Evolutionary conservation across 768 basidiomycete species (phyloP).

Genomic region (Mrakia frigida): DNA sequence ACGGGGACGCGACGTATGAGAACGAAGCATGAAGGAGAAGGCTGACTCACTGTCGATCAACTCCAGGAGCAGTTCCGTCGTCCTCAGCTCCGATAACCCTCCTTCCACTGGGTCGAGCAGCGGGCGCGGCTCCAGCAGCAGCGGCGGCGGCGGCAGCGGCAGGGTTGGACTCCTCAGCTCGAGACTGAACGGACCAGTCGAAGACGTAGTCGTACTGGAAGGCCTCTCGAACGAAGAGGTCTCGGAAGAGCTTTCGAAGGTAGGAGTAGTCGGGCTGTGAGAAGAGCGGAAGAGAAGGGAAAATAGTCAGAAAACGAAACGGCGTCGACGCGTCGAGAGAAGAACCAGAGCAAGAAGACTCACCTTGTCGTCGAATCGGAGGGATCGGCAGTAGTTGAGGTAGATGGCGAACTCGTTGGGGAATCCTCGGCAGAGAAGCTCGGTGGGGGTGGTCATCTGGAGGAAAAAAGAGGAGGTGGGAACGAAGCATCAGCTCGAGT

Average conservation of each 20-base stretch:
- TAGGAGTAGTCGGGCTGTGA: constrained; percentile 88
- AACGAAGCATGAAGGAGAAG: too few species aligned
- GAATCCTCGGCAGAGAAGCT: constrained; percentile 97
- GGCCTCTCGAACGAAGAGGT: constrained; percentile 81
- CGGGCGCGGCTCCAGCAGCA: background rate
- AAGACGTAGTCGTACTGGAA: constrained; percentile 99
- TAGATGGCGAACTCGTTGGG: constrained; percentile 99
- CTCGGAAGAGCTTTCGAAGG: constrained; percentile 95
- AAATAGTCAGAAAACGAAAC: background rate
- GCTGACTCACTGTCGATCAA: constrained; percentile 25
- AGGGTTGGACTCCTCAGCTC: constrained; percentile 20
- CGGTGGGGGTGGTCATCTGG: constrained; percentile 50
- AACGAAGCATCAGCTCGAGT: background rate
- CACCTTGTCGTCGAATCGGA: constrained; percentile 94
- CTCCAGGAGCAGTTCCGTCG: constrained; percentile 7
- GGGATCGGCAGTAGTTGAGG: constrained; percentile 96
- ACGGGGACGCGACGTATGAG: background rate
- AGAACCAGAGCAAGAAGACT: background rate
- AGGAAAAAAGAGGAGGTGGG: background rate
- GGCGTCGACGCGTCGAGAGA: background rate
- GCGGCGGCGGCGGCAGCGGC: constrained; percentile 11
- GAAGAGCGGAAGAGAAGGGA: background rate
- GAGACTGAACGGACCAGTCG: constrained; percentile 62
- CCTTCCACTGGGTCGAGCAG: constrained; percentile 15
- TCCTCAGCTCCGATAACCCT: constrained; percentile 29